Evolutionary conservation across 108 stramenopile genomes (phyloP).

Genomic region (Cyclotella distinguenda): DNA sequence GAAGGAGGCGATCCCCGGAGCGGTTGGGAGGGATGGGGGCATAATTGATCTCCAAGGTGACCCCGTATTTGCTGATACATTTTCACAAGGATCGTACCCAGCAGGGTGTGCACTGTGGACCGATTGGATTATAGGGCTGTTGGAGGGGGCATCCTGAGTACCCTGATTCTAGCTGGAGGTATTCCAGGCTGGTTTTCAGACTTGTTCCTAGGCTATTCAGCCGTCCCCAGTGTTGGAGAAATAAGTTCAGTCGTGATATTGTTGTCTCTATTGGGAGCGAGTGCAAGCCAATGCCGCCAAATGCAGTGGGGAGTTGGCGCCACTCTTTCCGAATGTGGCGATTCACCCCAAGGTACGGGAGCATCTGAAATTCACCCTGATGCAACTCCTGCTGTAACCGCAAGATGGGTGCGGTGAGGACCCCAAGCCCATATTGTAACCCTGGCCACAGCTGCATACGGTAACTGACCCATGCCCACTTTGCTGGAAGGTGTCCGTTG

Average conservation of each 20-base stretch:
- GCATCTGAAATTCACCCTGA: neutral
- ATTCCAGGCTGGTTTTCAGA: conserved; percentile 1
- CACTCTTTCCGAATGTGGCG: conserved; percentile 2
- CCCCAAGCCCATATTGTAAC: conserved; percentile 15
- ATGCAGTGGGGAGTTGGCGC: conserved; percentile 3
- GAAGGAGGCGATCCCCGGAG: too few species aligned
- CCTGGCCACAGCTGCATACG: conserved; percentile 23
- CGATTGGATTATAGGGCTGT: neutral
- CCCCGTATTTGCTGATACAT: neutral
- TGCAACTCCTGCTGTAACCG: neutral
- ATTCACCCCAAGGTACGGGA: conserved; percentile 7
- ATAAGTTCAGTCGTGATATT: neutral
- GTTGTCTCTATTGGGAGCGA: neutral
- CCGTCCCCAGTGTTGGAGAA: conserved; percentile 17
- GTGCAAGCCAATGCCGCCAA: conserved; percentile 9
- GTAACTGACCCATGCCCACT: conserved; percentile 17
- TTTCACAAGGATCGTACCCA: conserved; percentile 12
- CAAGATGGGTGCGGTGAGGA: neutral
- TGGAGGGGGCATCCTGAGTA: neutral
- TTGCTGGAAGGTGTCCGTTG: conserved; percentile 2
- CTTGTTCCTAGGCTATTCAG: neutral
- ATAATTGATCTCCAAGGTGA: too few species aligned
- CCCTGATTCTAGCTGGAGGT: conserved; percentile 24
- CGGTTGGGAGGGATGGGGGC: too few species aligned
- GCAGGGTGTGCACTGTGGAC: neutral